Percentiles rank a stretch among this genome's conserved stretches.
Conservation (phyloP, 164 flowering plant species). For the Annona cherimola region DNA sequence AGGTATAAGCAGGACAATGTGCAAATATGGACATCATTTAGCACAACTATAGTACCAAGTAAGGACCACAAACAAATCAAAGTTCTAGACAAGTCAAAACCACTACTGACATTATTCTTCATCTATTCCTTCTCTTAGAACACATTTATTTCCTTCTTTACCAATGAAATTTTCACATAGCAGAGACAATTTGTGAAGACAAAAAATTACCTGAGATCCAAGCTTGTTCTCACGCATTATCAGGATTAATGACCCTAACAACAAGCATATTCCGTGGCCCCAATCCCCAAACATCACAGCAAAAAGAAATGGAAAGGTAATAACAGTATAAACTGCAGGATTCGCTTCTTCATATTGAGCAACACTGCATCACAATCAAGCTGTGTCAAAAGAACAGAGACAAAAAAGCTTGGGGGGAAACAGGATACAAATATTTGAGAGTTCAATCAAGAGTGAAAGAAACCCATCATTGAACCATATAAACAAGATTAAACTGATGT, state of each 20-base stretch:
- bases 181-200: too few species aligned
- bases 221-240: constrained; percentile 71
- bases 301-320: constrained; percentile 98
- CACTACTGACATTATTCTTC: too few species aligned
- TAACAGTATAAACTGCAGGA: constrained; percentile 83
- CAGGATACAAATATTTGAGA: neutral
- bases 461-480: too few species aligned
- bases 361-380: constrained; percentile 52
- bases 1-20: too few species aligned
- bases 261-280: constrained; percentile 98
- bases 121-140: too few species aligned
- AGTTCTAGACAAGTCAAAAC: too few species aligned
- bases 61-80: too few species aligned
- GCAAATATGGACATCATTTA: too few species aligned
- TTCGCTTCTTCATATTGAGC: constrained; percentile 97
- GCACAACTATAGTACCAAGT: too few species aligned
- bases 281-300: constrained; percentile 99
- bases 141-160: too few species aligned
- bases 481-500: too few species aligned
- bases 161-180: too few species aligned
- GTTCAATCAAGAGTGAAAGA: neutral
- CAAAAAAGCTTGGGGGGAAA: neutral
- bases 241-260: constrained; percentile 74
- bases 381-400: constrained; percentile 1
- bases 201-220: constrained; percentile 51